Evolutionary conservation across 805 yeast species (phyloP).

Genomic region (Monosporozyma solicola): DNA sequence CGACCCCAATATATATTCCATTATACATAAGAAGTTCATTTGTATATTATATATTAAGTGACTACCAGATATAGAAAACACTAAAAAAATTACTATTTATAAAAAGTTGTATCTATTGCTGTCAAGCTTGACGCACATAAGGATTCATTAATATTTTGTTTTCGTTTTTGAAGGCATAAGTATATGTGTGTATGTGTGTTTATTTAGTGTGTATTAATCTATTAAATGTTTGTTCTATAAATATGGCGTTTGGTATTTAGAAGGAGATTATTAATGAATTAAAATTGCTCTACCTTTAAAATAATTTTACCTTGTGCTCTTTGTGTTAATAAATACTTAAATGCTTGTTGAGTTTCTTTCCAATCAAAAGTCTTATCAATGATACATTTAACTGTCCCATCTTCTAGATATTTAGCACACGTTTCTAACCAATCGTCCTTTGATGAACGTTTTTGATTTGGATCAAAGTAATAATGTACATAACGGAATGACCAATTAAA

Average conservation of each 20-base stretch:
- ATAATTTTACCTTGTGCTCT: constrained; percentile 64
- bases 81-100: too few species aligned
- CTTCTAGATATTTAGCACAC: constrained; percentile 39
- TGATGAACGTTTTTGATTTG: constrained; percentile 20
- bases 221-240: too few species aligned
- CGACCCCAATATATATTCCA: neutral
- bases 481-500: constrained; percentile 35
- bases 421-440: constrained; percentile 33
- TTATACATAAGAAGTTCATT: neutral
- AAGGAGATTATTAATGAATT: neutral
- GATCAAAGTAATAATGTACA: constrained; percentile 29
- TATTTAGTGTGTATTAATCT: neutral
- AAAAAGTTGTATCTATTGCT: too few species aligned
- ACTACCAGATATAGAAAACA: neutral
- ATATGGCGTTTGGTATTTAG: neutral
- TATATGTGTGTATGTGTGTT: too few species aligned
- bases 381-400: constrained; percentile 38
- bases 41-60: neutral
- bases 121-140: too few species aligned
- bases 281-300: constrained; percentile 35
- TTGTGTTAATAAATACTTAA: constrained; percentile 40
- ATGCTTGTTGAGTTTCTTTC: constrained; percentile 46
- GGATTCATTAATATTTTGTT: neutral
- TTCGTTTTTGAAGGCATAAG: neutral
- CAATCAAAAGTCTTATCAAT: constrained; percentile 52